Base-by-base conservation (phyloP, 1,284 basidiomycete species). In the Boletus semigastroideus region DNA sequence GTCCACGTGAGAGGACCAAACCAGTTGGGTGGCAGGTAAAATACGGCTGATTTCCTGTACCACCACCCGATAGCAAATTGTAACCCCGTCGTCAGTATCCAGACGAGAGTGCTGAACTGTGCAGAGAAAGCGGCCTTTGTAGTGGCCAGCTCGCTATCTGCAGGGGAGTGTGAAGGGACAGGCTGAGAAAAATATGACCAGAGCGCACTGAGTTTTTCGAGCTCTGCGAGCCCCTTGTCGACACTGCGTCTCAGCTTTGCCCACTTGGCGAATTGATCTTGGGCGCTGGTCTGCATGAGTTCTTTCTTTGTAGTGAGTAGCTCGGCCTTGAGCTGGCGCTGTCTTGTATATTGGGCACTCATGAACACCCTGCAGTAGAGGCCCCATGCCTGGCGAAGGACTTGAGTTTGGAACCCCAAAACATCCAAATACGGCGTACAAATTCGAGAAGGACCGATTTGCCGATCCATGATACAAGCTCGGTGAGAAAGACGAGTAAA, bases 211-310 rank as follows among this genome's bases (percentile, higher is more conserved):
- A 91, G 78, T 70, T 87, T 89, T 74, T 99, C 96, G n/a, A 99
- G 78, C 46, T 98, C 93, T 28, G 84, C 82, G n/a, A 97, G 70
- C 6, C 89, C 90, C 72, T 97, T 98, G 74, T 99, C 97, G 31
- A 98, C 85, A 59, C 83, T 91, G 57, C 97, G 74, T 63, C 91
- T 77, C 62, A 99, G 74, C 74, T 94, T 96, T 41, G 96, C 96
- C 97, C 97, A 99, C 74, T 94, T 98, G 16, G 95, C 92, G 70
- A 99, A 99, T 68, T 99, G 90, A 67, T 98, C 96, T 69, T 99
- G 96, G 13, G 93, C 91, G 62, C 90, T 94, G 28, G 95, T 99
- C 64, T 87, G 84, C 53, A 88, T 73, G 10, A 99, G 82, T 68
- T 98, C 91, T 36, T 90, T 82, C 74, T 96, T 95, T 46, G 84